These are phyloP conservation scores for Serendipita indica DNA, from an alignment of 768 basidiomycete genomes.

Conservation along the genomic window DNA sequence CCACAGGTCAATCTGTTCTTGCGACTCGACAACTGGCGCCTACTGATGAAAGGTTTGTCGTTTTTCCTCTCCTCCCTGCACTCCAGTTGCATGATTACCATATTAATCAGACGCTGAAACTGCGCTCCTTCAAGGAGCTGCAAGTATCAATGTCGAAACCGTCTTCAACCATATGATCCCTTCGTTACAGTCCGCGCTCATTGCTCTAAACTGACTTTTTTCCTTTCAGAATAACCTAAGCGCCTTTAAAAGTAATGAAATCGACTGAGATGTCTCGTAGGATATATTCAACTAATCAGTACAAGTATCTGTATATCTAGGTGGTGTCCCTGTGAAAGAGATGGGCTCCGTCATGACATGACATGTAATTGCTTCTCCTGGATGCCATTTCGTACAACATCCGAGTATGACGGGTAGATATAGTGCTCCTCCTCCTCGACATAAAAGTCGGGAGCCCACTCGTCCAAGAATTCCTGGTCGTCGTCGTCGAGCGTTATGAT, in stretches of 20 bases:
- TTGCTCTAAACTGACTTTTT: too few species aligned
- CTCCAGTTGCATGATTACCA: neutral
- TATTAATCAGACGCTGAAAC: slow-evolving; percentile 4
- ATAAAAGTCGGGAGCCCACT: slow-evolving; percentile 3
- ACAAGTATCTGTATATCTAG: neutral
- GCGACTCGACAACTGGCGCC: neutral
- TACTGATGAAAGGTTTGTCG: neutral
- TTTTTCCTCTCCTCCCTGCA: neutral
- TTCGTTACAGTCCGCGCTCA: too few species aligned
- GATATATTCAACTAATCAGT: neutral
- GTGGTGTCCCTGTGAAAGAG: neutral
- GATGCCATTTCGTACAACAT: neutral
- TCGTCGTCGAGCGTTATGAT: slow-evolving; percentile 7
- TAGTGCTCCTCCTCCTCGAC: neutral
- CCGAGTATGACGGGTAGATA: neutral
- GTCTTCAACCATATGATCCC: slow-evolving; percentile 8
- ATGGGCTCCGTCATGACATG: too few species aligned
- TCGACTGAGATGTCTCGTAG: neutral
- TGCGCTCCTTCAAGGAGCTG: neutral
- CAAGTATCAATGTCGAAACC: neutral
- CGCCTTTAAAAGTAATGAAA: too few species aligned
- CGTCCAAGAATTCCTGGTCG: neutral
- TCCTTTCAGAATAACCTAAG: too few species aligned
- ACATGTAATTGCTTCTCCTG: too few species aligned
- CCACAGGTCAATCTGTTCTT: too few species aligned